Conservation (phyloP, 2,329 filamentous ascomycete species). For the Fusarium solani-melongenae region DNA sequence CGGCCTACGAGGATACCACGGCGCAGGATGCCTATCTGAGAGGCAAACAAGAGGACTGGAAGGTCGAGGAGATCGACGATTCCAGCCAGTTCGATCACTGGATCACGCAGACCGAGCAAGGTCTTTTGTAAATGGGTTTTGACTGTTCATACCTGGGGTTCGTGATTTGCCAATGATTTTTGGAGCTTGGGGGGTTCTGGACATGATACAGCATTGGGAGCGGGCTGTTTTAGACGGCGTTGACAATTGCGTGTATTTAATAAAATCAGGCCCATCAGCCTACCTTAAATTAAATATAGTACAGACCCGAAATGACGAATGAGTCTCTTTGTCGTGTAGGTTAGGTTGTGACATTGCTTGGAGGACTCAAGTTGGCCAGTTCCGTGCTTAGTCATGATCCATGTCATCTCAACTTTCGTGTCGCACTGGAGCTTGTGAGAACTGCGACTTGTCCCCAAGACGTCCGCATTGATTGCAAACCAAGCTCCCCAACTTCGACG, state of each 20-base stretch:
- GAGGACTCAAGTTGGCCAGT: background rate
- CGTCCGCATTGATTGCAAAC: conserved; percentile 8
- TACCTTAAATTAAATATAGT: background rate
- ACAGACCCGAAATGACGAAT: background rate
- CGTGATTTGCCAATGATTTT: background rate
- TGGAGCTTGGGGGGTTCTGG: conserved; percentile 4
- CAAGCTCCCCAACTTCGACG: conserved; percentile 9
- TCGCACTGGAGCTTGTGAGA: background rate
- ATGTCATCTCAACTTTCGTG: conserved; percentile 11
- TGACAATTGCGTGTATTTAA: conserved; percentile 10
- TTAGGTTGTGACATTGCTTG: background rate
- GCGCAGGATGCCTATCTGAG: conserved; percentile 46
- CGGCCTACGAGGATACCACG: conserved; percentile 19
- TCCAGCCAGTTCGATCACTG: conserved; percentile 47
- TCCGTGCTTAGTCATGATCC: conserved; percentile 37
- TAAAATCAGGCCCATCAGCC: background rate
- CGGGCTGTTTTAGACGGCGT: conserved; percentile 23
- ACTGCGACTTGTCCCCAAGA: conserved; percentile 38
- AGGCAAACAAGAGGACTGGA: conserved; percentile 50
- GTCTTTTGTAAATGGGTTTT: conserved; percentile 18
- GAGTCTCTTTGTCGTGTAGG: background rate
- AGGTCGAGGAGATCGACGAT: conserved; percentile 48
- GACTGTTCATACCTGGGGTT: background rate
- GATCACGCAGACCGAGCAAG: conserved; percentile 45
- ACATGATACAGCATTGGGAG: conserved; percentile 20